A percentile compares a stretch with the other conserved stretches of the same genome.
Evolutionary conservation across 1,139 yeast genomes (phyloP).

Genomic region (Geotrichum reessii): DNA sequence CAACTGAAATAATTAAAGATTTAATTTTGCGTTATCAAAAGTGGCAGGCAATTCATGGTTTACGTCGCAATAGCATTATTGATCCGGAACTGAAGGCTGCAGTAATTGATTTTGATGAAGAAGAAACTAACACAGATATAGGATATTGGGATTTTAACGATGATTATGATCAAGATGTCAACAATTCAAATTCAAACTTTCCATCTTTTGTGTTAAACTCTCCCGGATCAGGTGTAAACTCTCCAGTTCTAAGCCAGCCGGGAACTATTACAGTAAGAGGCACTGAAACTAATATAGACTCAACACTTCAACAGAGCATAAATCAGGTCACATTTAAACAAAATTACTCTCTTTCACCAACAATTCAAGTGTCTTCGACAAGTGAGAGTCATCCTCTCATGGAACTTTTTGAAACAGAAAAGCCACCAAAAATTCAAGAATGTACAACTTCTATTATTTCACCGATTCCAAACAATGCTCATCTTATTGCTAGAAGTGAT

Average conservation of each 20-base stretch:
- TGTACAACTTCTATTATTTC: not conserved
- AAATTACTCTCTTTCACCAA: not conserved
- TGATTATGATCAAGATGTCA: not conserved
- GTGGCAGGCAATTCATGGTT: constrained; percentile 47
- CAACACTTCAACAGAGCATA: not conserved
- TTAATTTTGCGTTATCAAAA: constrained; percentile 70
- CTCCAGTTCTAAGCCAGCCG: not conserved
- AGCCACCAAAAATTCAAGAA: not conserved
- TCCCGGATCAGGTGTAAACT: not conserved
- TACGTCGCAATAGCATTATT: constrained; percentile 29
- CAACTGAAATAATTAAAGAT: constrained; percentile 63
- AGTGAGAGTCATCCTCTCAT: constrained; percentile 17
- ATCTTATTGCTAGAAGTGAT: not conserved
- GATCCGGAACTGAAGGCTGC: constrained; percentile 24
- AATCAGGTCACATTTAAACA: not conserved
- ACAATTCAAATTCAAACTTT: not conserved
- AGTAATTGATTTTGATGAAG: constrained; percentile 26
- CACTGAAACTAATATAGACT: not conserved
- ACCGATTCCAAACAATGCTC: not conserved
- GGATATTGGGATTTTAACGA: constrained; percentile 85
- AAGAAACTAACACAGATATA: constrained; percentile 44
- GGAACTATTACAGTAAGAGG: not conserved
- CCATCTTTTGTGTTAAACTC: not conserved
- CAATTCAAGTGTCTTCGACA: not conserved
- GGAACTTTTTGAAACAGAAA: constrained; percentile 16